Evolutionary conservation across 1,139 yeast genomes (phyloP), one percentile per base, ranked within the genome.

Genomic region (Saccharomycopsis crataegensis): DNA sequence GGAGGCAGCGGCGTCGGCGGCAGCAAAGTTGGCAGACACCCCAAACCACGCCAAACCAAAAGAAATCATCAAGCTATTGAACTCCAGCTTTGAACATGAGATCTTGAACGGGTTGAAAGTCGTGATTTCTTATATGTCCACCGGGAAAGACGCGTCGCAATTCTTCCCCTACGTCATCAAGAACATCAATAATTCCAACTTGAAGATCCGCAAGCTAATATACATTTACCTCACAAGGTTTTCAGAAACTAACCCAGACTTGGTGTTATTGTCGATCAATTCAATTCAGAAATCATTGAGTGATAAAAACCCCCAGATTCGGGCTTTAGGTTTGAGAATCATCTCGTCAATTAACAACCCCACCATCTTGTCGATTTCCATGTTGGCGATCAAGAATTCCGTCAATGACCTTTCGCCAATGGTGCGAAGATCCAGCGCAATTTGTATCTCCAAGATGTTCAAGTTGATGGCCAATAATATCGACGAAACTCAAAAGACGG

Each of bases 111-210:
- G 96, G 1, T 76, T 93, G 79, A 86, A 84, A 62, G 80, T 86
- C 60, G 82, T 91, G 8, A 76, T 83, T n/a, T 73, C 83, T 1
- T 68, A 80, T 54, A 78, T 88, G 65, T 78, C 90, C 0, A 72
- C 79, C 55, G 91, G 89, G 8, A 82, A 77, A 58, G 82, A 78
- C 60, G 82, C 78, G 5, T 65, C 76, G 8, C 78, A 76, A 52
- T 86, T 79, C 65, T 90, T 91, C 67, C 88, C 96, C 0, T 93
- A 88, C 63, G 95, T 94, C 11, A 86, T 93, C 57, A 91, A 91
- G 68, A 90, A 90, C 66, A 82, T 91, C 47, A 86, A 91, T 3
- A 83, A 93, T 12, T 38, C 50, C n/a, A 87, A 83, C 61, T 65
- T 81, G 38, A 86, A 83, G 60, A 79, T 89, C 46, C 79, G 88